Evolutionary conservation across 768 basidiomycete species (phyloP).

Genomic region (Strobilomyces dryophilus): DNA sequence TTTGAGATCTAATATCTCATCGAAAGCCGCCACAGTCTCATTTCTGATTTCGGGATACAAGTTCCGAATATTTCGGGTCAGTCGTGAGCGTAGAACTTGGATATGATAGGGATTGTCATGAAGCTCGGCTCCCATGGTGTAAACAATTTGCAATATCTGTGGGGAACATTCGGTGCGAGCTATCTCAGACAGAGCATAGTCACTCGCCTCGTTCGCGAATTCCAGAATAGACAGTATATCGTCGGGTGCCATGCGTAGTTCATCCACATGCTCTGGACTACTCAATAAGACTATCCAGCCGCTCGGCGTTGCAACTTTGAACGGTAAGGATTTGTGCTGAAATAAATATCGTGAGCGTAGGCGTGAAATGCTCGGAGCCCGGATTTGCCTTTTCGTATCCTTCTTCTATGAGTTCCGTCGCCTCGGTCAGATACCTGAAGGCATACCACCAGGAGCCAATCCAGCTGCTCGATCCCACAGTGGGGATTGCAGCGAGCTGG

Average conservation of each 20-base stretch:
- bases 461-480: neutral
- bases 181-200: neutral
- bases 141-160: conserved; percentile 35
- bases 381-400: neutral
- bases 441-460: neutral
- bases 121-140: conserved; percentile 36
- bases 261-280: neutral
- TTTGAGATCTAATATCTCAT: neutral
- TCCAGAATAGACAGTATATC: conserved; percentile 31
- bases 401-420: neutral
- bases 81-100: conserved; percentile 18
- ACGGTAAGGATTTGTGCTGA: neutral
- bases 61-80: neutral
- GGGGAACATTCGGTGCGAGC: neutral
- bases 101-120: conserved; percentile 27
- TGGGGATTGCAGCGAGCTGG: neutral
- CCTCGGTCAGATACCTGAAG: neutral
- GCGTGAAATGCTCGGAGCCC: neutral
- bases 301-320: neutral
- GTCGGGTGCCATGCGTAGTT: neutral
- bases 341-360: neutral
- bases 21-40: neutral
- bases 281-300: neutral
- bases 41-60: neutral
- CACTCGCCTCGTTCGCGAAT: conserved; percentile 33